phyloP scores from a whole-genome alignment of 2,329 filamentous ascomycete species.

The Ceratocystis destructans region DNA sequence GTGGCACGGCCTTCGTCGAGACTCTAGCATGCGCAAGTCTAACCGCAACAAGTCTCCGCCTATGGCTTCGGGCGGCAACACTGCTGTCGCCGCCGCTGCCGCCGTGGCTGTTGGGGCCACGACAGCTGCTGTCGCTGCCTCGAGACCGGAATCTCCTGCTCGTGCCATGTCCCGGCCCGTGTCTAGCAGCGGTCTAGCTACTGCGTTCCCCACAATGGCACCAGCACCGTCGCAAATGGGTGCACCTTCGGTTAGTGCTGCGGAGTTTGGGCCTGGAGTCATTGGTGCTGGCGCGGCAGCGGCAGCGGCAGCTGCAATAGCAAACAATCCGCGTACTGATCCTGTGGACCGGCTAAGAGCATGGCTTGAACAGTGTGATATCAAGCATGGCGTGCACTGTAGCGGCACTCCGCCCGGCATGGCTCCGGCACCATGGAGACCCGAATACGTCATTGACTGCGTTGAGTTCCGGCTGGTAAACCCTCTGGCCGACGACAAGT shows the following conservation, averaged over 20 bases:
- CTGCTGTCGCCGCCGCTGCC: neutral
- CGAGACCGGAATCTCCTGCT: constrained; percentile 9
- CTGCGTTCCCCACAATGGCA: neutral
- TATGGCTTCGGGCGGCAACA: neutral
- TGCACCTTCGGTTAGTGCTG: constrained; percentile 24
- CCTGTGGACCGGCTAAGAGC: constrained; percentile 30
- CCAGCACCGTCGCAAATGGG: constrained; percentile 25
- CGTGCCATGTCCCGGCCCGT: constrained; percentile 12
- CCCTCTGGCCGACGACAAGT: constrained; percentile 29
- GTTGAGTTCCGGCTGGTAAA: constrained; percentile 30
- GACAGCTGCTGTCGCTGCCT: neutral
- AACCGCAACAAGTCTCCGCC: constrained; percentile 15
- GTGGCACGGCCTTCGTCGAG: constrained; percentile 13
- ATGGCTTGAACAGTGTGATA: constrained; percentile 33
- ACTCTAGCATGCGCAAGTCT: constrained; percentile 13
- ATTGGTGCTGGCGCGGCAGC: constrained; percentile 19
- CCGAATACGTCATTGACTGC: constrained; percentile 31
- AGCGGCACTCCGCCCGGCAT: constrained; percentile 21
- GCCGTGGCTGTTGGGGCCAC: neutral
- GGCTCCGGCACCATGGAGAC: constrained; percentile 28
- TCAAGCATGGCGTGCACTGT: constrained; percentile 32
- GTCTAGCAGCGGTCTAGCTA: constrained; percentile 5
- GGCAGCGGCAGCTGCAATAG: constrained; percentile 17
- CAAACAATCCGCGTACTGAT: constrained; percentile 24
- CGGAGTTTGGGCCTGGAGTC: constrained; percentile 4